Percentiles rank a stretch among this genome's conserved stretches.
These are phyloP conservation scores for Aspergillus bombycis DNA, from an alignment of 2,329 filamentous ascomycete genomes.

Conservation along the genomic window DNA sequence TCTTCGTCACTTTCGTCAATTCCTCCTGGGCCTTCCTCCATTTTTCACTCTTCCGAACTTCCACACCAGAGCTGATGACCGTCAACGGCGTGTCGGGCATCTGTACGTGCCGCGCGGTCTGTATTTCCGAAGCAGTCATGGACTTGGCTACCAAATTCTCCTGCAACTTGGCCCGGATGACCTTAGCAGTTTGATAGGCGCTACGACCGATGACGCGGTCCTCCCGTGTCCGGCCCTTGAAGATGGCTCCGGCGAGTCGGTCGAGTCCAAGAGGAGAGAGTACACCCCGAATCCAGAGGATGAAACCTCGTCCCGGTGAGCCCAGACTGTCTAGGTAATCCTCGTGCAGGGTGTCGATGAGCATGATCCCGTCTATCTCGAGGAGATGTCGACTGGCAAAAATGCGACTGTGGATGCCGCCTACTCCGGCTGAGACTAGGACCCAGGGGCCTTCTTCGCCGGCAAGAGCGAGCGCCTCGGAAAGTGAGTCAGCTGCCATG, in stretches of 20 bases:
- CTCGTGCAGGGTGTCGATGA: conserved; percentile 89
- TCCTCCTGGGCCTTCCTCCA: conserved; percentile 90
- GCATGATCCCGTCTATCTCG: conserved; percentile 75
- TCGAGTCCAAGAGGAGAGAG: conserved; percentile 86
- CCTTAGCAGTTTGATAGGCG: conserved; percentile 78
- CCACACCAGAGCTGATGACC: conserved; percentile 78
- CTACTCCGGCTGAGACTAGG: conserved; percentile 81
- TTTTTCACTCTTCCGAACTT: conserved; percentile 65
- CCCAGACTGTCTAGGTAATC: conserved; percentile 72
- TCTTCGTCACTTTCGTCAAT: conserved; percentile 76
- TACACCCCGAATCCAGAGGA: conserved; percentile 83
- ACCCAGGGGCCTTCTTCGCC: conserved; percentile 90
- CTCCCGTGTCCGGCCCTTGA: conserved; percentile 76
- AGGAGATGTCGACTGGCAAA: conserved; percentile 82
- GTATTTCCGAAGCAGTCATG: conserved; percentile 80
- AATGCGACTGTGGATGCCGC: conserved; percentile 85
- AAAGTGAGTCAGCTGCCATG: conserved; percentile 86
- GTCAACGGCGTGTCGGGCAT: conserved; percentile 73
- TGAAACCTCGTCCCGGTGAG: conserved; percentile 71
- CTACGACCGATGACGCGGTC: conserved; percentile 84
- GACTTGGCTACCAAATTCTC: conserved; percentile 87
- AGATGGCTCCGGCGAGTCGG: conserved; percentile 76
- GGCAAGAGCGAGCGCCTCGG: conserved; percentile 77
- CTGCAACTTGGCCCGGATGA: conserved; percentile 87
- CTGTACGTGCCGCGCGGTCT: conserved; percentile 78